Evolutionary conservation across 805 yeast genomes (phyloP).

Genomic region (Metschnikowia lochheadii): DNA sequence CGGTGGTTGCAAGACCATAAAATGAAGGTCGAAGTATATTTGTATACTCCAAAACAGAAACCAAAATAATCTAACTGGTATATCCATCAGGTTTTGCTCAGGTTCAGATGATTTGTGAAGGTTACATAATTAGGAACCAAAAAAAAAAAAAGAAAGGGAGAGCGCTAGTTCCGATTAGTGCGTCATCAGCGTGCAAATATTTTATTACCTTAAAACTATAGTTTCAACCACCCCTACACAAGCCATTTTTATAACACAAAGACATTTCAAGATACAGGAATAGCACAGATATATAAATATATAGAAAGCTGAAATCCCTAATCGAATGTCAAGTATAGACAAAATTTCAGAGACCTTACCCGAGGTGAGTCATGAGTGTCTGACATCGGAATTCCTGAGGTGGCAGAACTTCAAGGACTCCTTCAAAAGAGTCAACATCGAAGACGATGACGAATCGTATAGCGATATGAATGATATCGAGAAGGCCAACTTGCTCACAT

Average conservation of each 20-base stretch:
- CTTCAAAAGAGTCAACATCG: conserved; percentile 36
- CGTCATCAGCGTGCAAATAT: conserved; percentile 1
- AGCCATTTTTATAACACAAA: neutral
- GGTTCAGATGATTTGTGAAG: neutral
- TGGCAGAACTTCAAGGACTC: conserved; percentile 49
- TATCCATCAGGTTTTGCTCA: neutral
- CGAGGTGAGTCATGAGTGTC: conserved; percentile 5
- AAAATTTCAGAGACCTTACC: neutral
- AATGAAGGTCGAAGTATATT: neutral
- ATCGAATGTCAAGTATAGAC: neutral
- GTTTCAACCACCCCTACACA: neutral
- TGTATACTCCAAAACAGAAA: neutral
- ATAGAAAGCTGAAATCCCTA: no score
- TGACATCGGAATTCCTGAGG: conserved; percentile 18
- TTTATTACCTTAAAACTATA: neutral
- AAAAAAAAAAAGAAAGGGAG: neutral
- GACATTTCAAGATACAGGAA: neutral
- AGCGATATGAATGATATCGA: conserved; percentile 33
- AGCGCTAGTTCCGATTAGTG: neutral
- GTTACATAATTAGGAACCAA: neutral
- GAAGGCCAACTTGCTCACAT: conserved; percentile 36
- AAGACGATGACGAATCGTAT: conserved; percentile 23
- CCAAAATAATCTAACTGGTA: neutral
- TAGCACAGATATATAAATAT: no score
- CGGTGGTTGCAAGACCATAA: neutral